Evolutionary conservation across 352 stramenopile genomes (phyloP).

Genomic region (Pythium coloratum): DNA sequence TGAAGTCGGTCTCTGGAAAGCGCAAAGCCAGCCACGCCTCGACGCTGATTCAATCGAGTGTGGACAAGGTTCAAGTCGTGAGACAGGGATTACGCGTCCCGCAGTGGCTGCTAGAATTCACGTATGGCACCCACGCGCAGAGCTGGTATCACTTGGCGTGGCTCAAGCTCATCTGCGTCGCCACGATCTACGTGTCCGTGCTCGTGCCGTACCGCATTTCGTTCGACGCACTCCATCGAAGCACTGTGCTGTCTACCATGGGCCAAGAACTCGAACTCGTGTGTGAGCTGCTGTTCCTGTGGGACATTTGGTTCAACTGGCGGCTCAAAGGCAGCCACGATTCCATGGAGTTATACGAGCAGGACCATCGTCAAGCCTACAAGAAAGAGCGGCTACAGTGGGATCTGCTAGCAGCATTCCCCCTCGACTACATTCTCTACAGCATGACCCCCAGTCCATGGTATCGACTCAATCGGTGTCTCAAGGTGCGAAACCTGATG

Average conservation of each 20-base stretch:
- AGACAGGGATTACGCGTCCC: background rate
- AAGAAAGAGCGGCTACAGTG: constrained; percentile 42
- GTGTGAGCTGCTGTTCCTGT: constrained; percentile 52
- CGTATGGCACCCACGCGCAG: constrained; percentile 40
- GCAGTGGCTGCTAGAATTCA: constrained; percentile 12
- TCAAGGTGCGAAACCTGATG: constrained; percentile 51
- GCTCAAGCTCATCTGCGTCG: constrained; percentile 40
- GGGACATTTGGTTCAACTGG: constrained; percentile 66
- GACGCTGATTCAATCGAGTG: background rate
- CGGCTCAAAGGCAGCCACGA: constrained; percentile 32
- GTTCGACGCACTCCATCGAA: constrained; percentile 38
- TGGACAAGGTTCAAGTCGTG: constrained; percentile 11
- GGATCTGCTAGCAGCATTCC: constrained; percentile 45
- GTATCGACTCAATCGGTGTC: constrained; percentile 46
- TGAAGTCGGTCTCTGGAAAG: constrained; percentile 24
- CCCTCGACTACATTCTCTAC: constrained; percentile 46
- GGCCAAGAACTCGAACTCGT: constrained; percentile 39
- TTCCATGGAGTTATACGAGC: constrained; percentile 61
- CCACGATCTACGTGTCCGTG: constrained; percentile 46
- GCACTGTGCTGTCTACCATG: constrained; percentile 28
- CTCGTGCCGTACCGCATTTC: constrained; percentile 59
- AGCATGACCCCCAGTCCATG: constrained; percentile 32
- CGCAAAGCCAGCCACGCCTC: constrained; percentile 20
- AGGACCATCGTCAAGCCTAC: constrained; percentile 43
- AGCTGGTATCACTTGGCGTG: constrained; percentile 49